Percentiles rank a stretch among this genome's conserved stretches.
Evolutionary conservation across 2,329 filamentous ascomycete genomes (phyloP).

Genomic region (Aspergillus ibericus): DNA sequence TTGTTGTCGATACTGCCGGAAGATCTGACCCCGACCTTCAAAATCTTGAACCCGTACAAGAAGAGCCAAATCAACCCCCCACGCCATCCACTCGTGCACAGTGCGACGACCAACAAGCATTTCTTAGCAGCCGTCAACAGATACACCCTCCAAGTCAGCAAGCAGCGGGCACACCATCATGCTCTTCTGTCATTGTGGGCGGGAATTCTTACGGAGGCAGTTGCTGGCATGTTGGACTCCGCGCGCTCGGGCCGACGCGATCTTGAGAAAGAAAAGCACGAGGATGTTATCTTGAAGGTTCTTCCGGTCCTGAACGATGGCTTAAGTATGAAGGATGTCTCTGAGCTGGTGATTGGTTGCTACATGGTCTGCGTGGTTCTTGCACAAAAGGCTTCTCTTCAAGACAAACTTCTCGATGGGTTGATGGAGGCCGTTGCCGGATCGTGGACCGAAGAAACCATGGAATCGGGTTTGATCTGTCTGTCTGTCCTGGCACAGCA

Average conservation of each 20-base stretch:
- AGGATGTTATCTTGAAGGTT: conserved; percentile 69
- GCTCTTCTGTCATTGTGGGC: conserved; percentile 88
- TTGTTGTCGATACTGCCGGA: conserved; percentile 83
- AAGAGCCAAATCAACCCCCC: conserved; percentile 73
- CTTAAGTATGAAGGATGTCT: conserved; percentile 70
- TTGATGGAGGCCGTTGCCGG: conserved; percentile 85
- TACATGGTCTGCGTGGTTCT: conserved; percentile 90
- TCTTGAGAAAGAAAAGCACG: conserved; percentile 76
- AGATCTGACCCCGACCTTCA: conserved; percentile 69
- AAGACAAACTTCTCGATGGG: conserved; percentile 76
- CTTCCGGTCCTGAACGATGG: conserved; percentile 73
- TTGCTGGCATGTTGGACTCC: conserved; percentile 77
- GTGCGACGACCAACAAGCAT: conserved; percentile 72
- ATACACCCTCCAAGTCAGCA: conserved; percentile 74
- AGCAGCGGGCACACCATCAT: conserved; percentile 70
- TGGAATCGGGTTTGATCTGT: conserved; percentile 73
- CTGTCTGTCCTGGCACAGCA: conserved; percentile 80
- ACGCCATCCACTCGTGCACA: conserved; percentile 77
- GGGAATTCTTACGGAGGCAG: conserved; percentile 78
- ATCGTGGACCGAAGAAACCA: conserved; percentile 73
- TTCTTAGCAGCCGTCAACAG: conserved; percentile 77
- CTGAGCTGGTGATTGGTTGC: conserved; percentile 79
- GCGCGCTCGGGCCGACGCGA: conserved; percentile 72
- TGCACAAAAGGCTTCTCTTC: conserved; percentile 75
- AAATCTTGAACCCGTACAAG: conserved; percentile 84